Base-by-base conservation (phyloP, 441 rosid species). In the Pelargonium cotyledonis region DNA sequence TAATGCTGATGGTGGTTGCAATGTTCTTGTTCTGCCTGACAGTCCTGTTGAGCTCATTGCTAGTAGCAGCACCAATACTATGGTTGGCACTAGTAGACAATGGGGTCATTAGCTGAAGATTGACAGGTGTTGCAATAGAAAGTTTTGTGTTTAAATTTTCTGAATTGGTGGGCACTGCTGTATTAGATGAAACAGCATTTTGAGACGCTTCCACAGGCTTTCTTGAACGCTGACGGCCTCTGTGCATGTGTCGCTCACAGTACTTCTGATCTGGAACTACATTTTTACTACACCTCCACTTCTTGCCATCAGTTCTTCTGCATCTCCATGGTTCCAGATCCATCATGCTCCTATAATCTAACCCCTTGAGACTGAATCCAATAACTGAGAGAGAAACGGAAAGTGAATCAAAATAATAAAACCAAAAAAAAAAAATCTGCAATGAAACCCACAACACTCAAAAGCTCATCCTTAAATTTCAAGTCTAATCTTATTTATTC, bases 251-350 rank as follows among this genome's bases (percentile, higher is more conserved):
- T 74, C 80, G 81, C 70, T 85, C 86, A 71, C 97, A 88, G 68
- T 91, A 89, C 78, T 91, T 89, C 58, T 83, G 81, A 68, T 71
- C 72, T 8, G 80, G 75, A 72, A 91, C 73, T 66, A 85, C 90
- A 26, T 40, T 58, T 66, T 73, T 84, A 49, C 81, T 55, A 76
- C 96, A 89, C 74, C 91, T 72, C 94, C 97, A 89, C 82, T 88
- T 91, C 78, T 86, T 89, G 66, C 96, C 96, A 78, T 91, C 92
- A 43, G 97, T 91, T 81, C 97, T 86, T 74, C 91, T 75, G 73
- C 94, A 89, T 81, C 96, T 82, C 65, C 81, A 80, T 0, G 85
- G 80, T 73, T 89, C 89, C 65, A 79, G 75, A 46, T 85, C 89
- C 87, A 73, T 74, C 77, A 65, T 41, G 63, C 44, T 60, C 70